phyloP scores from a whole-genome alignment of 2,329 filamentous ascomycete genomes.

The Cercospora sp. region DNA sequence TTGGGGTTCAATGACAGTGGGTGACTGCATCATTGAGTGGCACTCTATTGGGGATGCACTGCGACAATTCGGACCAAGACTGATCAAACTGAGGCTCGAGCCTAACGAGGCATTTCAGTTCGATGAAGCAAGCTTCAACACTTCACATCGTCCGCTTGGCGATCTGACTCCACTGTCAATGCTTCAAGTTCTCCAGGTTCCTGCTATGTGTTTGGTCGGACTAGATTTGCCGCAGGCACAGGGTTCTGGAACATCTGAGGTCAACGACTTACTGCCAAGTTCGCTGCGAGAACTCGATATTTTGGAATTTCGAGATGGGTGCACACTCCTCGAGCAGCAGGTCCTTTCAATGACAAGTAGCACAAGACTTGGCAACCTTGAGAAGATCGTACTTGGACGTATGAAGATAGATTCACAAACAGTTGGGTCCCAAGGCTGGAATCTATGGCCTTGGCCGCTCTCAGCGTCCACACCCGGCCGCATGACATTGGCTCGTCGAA shows the following conservation, averaged over 20 bases:
- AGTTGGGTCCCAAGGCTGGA: not conserved
- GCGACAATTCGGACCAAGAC: not conserved
- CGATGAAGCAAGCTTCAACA: not conserved
- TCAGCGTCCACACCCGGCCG: not conserved
- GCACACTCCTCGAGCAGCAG: not conserved
- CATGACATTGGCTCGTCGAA: not conserved
- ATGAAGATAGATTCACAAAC: not conserved
- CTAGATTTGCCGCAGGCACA: not conserved
- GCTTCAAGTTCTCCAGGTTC: constrained; percentile 9
- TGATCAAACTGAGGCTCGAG: constrained; percentile 8
- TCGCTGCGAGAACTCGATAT: not conserved
- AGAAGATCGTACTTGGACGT: not conserved
- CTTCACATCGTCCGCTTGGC: not conserved
- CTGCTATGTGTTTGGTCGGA: constrained; percentile 6
- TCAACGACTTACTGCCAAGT: not conserved
- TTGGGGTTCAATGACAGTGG: constrained; percentile 8
- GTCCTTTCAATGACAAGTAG: not conserved
- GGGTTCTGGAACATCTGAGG: not conserved
- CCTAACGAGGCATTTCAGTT: constrained; percentile 5
- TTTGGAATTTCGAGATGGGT: not conserved
- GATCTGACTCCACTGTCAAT: constrained; percentile 1
- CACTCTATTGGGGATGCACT: constrained; percentile 10
- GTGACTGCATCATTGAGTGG: constrained; percentile 9
- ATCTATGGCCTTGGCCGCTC: not conserved
- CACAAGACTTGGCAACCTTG: not conserved